Evolutionary conservation across 1,284 basidiomycete species (phyloP), one percentile per base, ranked within the genome.

Genomic region (Melampsora larici-populina): DNA sequence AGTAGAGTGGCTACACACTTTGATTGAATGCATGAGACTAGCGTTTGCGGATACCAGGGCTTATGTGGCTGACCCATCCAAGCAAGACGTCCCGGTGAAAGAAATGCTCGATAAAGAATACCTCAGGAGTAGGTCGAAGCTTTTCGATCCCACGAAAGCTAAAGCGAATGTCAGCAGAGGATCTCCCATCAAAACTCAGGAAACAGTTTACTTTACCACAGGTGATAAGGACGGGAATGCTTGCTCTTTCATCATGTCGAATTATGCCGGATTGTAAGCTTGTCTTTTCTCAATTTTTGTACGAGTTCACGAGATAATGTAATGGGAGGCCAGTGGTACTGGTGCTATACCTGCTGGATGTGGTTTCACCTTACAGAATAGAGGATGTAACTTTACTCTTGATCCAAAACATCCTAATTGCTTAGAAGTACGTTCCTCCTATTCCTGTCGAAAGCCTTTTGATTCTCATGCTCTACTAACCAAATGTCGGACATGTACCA

Each of bases 341-440:
- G 82, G 78, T 88, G 94, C 94, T 31, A 87, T 98, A 49, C 96
- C 96, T 0, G 89, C 91, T 80, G 94, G 91, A 0, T 96, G 93
- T 81, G 96, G 96, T 0, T 98, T 99, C 83, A 97, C 94, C 0
- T 87, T 99, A 11, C 96, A 98, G 84, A 97, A 97, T 84, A 88
- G 96, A 78, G 96, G 96, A 1, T 87, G 89, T 7, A 91, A 91
- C 17, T 99, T 98, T 83, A 86, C 89, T 6, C 86, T 97, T 26
- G 86, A 87, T 69, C 88, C 92, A 78, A 89, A 89, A 0, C 95
- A 97, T 83, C 90, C 92, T 0, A 98, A 99, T 84, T 88, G 87
- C 55, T 85, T 81, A 92, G 79, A 85, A 88, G 86, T 90, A 89
- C 78, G 67, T 70, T 51, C 72, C 63, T 21, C 26, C 81, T 65